Percentiles rank a stretch among this genome's conserved stretches.
Conservation (phyloP, 2,329 filamentous ascomycete species). For the Diaporthe vaccinii region DNA sequence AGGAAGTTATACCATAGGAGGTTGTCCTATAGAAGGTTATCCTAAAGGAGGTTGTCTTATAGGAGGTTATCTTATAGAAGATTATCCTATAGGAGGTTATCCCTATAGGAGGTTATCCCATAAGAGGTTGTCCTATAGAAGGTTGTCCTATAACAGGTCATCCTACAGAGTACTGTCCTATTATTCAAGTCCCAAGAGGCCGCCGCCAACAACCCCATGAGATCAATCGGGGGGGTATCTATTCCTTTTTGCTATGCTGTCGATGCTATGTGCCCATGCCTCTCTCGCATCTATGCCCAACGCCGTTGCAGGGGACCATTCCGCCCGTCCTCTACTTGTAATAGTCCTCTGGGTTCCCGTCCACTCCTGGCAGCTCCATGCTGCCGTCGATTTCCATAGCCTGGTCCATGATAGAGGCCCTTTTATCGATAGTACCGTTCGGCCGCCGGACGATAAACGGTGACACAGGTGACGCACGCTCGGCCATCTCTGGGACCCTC, state of each 20-base stretch:
- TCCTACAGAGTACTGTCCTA: too few species aligned
- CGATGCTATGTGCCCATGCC: slow-evolving; percentile 14
- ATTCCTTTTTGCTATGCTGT: slow-evolving; percentile 32
- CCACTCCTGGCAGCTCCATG: slow-evolving; percentile 27
- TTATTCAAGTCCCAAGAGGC: not conserved
- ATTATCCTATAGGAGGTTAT: too few species aligned
- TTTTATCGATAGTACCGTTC: slow-evolving; percentile 36
- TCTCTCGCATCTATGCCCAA: slow-evolving; percentile 7
- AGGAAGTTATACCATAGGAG: too few species aligned
- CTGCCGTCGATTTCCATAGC: slow-evolving; percentile 40
- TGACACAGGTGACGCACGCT: slow-evolving; percentile 33
- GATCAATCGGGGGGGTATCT: slow-evolving; percentile 23
- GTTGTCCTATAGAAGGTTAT: too few species aligned
- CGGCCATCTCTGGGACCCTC: slow-evolving; percentile 39
- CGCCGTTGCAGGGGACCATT: not conserved
- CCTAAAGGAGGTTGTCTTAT: too few species aligned
- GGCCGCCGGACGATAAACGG: slow-evolving; percentile 40
- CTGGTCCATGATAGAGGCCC: slow-evolving; percentile 37
- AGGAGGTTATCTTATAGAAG: too few species aligned
- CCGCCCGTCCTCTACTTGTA: slow-evolving; percentile 34
- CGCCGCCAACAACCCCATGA: slow-evolving; percentile 15
- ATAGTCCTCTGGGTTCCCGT: slow-evolving; percentile 39
- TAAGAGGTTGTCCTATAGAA: too few species aligned
- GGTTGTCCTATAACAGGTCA: too few species aligned
- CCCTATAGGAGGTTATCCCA: too few species aligned